These are phyloP conservation scores for Kalanchoe fedtschenkoi DNA, from an alignment of 164 flowering plant species.

Conservation along the genomic window DNA sequence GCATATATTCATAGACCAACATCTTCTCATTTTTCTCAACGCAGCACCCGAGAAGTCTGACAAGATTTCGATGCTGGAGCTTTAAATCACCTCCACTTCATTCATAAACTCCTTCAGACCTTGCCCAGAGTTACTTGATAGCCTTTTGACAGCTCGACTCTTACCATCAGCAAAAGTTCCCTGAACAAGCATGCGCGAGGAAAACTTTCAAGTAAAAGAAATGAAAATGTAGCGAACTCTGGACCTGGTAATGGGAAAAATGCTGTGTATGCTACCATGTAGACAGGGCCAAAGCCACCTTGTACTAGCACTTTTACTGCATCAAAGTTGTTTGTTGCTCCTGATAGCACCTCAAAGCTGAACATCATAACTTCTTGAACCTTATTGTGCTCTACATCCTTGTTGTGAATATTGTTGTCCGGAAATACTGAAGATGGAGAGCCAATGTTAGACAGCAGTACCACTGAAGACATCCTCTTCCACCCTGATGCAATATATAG, in stretches of 20 bases:
- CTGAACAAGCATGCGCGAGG: constrained; percentile 13
- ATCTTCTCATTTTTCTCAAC: too few species aligned
- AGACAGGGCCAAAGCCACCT: constrained; percentile 28
- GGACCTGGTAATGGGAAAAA: not conserved
- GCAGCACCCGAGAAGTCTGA: too few species aligned
- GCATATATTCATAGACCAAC: too few species aligned
- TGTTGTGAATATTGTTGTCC: not conserved
- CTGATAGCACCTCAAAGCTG: constrained; percentile 13
- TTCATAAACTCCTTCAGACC: constrained; percentile 34
- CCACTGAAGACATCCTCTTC: too few species aligned
- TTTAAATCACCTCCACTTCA: constrained; percentile 26
- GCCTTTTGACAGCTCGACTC: constrained; percentile 34
- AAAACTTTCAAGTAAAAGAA: not conserved
- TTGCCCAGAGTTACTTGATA: constrained; percentile 25
- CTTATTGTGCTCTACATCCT: constrained; percentile 5
- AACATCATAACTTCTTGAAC: constrained; percentile 17
- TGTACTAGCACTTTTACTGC: constrained; percentile 15
- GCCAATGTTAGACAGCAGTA: not conserved
- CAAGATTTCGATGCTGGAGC: constrained; percentile 32
- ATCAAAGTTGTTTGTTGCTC: constrained; percentile 17
- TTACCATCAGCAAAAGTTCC: constrained; percentile 19
- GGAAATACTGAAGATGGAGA: not conserved
- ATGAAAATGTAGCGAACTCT: not conserved
- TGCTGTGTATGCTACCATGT: constrained; percentile 10
- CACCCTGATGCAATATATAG: too few species aligned